Conservation (phyloP, 139 green algal genomes). For the Chlorella sp. region DNA sequence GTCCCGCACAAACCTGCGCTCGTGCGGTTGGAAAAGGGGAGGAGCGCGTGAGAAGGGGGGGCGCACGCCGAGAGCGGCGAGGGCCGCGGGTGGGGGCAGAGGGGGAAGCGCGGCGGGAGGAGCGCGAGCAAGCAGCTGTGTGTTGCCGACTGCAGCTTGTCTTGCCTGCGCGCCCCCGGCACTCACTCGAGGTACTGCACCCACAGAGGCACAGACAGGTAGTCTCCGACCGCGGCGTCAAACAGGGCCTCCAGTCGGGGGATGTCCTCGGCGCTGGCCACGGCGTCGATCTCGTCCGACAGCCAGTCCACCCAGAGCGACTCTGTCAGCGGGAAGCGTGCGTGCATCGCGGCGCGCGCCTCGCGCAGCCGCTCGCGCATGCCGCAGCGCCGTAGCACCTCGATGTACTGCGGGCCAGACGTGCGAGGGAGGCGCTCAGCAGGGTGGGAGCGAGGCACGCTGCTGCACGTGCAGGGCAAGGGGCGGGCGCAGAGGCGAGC, state of each 20-base stretch:
- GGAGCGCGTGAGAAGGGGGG: neutral
- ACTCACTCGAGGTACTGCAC: conserved; percentile 58
- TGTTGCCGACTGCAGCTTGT: no score
- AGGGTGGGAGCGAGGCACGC: neutral
- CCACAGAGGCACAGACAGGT: conserved; percentile 79
- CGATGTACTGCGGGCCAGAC: conserved; percentile 55
- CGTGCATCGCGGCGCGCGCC: conserved; percentile 66
- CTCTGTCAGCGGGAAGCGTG: conserved; percentile 75
- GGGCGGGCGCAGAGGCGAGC: neutral
- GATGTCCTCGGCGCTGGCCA: conserved; percentile 36
- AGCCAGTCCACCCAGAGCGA: conserved; percentile 84
- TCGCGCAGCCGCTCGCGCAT: conserved; percentile 53
- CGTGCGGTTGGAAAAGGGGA: neutral
- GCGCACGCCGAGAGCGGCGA: no score
- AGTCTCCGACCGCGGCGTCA: conserved; percentile 63
- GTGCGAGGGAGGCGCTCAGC: neutral
- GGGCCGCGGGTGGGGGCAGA: no score
- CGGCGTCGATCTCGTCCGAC: conserved; percentile 65
- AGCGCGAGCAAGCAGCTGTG: no score
- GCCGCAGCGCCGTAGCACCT: conserved; percentile 57
- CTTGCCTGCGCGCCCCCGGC: neutral
- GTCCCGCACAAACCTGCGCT: conserved; percentile 48
- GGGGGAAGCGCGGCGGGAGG: no score
- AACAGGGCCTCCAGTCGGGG: conserved; percentile 53
- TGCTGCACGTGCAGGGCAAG: neutral